A percentile compares a stretch with the other conserved stretches of the same genome.
Conservation (phyloP, 2,329 filamentous ascomycete species). For the Fusarium sp. region DNA sequence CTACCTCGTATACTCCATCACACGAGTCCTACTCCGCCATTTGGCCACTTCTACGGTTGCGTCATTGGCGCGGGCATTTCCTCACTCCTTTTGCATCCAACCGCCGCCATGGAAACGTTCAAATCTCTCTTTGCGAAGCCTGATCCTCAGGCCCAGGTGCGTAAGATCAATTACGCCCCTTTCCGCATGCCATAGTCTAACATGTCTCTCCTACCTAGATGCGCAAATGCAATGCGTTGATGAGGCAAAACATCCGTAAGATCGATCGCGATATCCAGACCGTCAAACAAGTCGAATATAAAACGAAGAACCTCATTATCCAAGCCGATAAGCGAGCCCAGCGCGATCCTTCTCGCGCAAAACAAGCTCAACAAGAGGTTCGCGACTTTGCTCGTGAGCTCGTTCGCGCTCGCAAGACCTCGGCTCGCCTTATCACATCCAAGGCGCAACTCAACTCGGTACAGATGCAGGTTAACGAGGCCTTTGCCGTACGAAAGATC, state of each 20-base stretch:
- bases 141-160: conserved; percentile 91
- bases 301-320: conserved; percentile 87
- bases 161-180: conserved; percentile 31
- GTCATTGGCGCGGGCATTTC: conserved; percentile 39
- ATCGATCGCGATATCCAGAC: conserved; percentile 91
- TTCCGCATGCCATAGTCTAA: not conserved
- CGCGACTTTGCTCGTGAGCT: conserved; percentile 91
- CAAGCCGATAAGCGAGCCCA: conserved; percentile 84
- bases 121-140: conserved; percentile 90
- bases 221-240: conserved; percentile 92
- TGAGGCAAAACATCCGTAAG: conserved; percentile 90
- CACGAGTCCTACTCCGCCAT: conserved; percentile 9
- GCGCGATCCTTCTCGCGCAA: conserved; percentile 80
- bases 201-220: conserved; percentile 65
- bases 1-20: not conserved
- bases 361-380: conserved; percentile 83
- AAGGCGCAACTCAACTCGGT: conserved; percentile 94
- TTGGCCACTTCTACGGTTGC: conserved; percentile 36
- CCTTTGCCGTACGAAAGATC: conserved; percentile 94
- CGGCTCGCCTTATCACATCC: conserved; percentile 79
- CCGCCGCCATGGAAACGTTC: conserved; percentile 81
- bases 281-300: conserved; percentile 81
- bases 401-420: conserved; percentile 82
- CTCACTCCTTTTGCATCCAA: conserved; percentile 2
- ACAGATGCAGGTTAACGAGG: conserved; percentile 97